These are phyloP conservation scores for Plasmodium inui DNA, from an alignment of 169 alveolate species.

Conservation along the genomic window DNA sequence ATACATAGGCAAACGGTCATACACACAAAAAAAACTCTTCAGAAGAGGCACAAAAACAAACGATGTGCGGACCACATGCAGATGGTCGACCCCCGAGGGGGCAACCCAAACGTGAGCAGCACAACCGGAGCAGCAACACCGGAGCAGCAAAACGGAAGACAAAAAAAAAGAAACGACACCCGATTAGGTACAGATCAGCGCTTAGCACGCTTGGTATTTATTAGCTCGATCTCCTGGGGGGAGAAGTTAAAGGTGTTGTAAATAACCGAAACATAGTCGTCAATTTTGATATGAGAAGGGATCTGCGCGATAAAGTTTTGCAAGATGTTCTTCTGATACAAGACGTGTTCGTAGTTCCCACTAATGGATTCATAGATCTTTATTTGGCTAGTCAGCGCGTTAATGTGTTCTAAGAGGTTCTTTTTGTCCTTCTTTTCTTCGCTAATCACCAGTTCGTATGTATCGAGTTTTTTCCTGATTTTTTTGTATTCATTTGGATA, in stretches of 20 bases:
- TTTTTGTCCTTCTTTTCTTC: conserved; percentile 43
- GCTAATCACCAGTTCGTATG: conserved; percentile 29
- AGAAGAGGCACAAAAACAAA: not conserved
- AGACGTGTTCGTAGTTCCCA: conserved; percentile 61
- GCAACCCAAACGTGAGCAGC: not conserved
- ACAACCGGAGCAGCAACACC: not conserved
- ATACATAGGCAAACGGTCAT: not conserved
- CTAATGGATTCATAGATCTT: conserved; percentile 59
- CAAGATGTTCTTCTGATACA: conserved; percentile 58
- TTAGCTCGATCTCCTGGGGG: conserved; percentile 26
- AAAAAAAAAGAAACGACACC: not conserved
- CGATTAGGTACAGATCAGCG: not conserved
- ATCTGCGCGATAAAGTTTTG: conserved; percentile 48
- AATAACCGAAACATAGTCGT: conserved; percentile 62
- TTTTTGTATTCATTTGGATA: conserved; percentile 72
- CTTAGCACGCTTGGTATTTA: conserved; percentile 36
- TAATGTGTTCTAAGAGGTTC: conserved; percentile 18
- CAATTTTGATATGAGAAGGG: conserved; percentile 46
- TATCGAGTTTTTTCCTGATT: conserved; percentile 45
- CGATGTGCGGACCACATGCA: not conserved
- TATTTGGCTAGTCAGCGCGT: conserved; percentile 24
- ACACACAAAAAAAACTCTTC: not conserved
- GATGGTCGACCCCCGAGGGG: not conserved
- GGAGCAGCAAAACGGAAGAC: not conserved
- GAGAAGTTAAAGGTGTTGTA: conserved; percentile 60